Percentiles rank a stretch among this genome's conserved stretches.
phyloP scores from a whole-genome alignment of 2,329 filamentous ascomycete species.

The Venturia carpophila region DNA sequence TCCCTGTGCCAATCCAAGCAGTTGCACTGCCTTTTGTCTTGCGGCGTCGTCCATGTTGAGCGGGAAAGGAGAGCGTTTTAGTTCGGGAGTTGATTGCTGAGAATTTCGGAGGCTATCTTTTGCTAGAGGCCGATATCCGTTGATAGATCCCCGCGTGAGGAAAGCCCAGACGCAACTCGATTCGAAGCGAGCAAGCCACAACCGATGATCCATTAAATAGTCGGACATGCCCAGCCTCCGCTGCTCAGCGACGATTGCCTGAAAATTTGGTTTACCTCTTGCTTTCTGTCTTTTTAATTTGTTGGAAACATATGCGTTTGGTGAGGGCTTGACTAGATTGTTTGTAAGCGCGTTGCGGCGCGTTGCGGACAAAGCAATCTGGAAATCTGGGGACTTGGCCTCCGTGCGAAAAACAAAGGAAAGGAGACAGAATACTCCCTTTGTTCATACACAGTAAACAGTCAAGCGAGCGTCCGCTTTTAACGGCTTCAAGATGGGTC shows the following conservation, averaged over 20 bases:
- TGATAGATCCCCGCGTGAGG: background rate
- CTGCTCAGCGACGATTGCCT: background rate
- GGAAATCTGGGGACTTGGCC: background rate
- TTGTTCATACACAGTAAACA: background rate
- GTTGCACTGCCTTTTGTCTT: conserved; percentile 5
- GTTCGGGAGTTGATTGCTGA: background rate
- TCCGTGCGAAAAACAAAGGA: conserved; percentile 1
- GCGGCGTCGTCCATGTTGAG: conserved; percentile 2
- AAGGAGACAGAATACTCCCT: background rate
- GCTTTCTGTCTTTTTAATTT: conserved; percentile 1
- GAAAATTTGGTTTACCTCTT: background rate
- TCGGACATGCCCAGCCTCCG: background rate
- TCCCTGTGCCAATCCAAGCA: conserved; percentile 11
- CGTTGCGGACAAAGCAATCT: background rate
- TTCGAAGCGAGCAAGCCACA: background rate
- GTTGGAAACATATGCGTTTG: background rate
- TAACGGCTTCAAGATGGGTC: conserved; percentile 10
- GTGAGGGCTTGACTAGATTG: background rate
- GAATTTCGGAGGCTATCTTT: conserved; percentile 1
- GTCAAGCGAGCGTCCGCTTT: background rate
- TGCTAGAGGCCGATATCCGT: conserved; percentile 1
- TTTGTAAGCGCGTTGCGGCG: background rate
- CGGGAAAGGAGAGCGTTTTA: background rate
- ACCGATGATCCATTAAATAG: background rate
- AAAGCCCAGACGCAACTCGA: background rate